These are phyloP conservation scores for Exophiala alcalophila DNA, from an alignment of 2,329 filamentous ascomycete species.

Conservation along the genomic window DNA sequence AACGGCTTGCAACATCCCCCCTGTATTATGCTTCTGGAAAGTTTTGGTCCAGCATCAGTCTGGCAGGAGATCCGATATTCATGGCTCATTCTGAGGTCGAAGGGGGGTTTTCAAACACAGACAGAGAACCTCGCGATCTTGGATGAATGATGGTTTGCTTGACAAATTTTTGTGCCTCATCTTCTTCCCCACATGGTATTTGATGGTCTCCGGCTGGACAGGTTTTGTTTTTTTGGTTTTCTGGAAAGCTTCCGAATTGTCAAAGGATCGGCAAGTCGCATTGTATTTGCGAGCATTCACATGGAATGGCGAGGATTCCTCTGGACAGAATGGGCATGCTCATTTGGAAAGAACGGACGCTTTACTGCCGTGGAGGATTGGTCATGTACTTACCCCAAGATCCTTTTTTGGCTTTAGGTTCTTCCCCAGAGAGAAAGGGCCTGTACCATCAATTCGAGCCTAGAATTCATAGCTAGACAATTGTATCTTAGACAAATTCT, in stretches of 20 bases:
- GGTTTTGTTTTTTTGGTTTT: constrained; percentile 11
- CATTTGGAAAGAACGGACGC: constrained; percentile 1
- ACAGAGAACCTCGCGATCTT: constrained; percentile 13
- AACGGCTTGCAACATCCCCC: constrained; percentile 21
- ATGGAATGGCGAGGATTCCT: constrained; percentile 3
- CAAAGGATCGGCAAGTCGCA: constrained; percentile 3
- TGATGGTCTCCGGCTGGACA: too few relatives aligned
- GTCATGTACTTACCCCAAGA: constrained; percentile 18
- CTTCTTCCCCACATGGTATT: constrained; percentile 1
- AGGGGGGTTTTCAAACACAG: constrained; percentile 13
- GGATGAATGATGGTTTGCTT: constrained; percentile 24
- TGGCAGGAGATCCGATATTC: constrained; percentile 23
- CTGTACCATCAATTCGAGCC: constrained; percentile 22
- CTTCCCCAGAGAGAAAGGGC: constrained; percentile 3
- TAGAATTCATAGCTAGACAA: constrained; percentile 22
- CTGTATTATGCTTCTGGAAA: constrained; percentile 24
- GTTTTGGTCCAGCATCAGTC: constrained; percentile 25
- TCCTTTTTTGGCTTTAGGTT: constrained; percentile 14
- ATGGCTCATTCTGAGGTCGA: constrained; percentile 4
- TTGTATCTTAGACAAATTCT: constrained; percentile 14
- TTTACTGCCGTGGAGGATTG: constrained; percentile 15
- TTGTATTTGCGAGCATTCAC: constrained; percentile 12
- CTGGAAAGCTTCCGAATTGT: constrained; percentile 3
- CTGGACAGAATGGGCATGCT: constrained; percentile 5
- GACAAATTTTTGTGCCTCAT: constrained; percentile 7